Evolutionary conservation across 768 basidiomycete genomes (phyloP), one percentile per base, ranked within the genome.

Genomic region (Punctularia strigosozonata): DNA sequence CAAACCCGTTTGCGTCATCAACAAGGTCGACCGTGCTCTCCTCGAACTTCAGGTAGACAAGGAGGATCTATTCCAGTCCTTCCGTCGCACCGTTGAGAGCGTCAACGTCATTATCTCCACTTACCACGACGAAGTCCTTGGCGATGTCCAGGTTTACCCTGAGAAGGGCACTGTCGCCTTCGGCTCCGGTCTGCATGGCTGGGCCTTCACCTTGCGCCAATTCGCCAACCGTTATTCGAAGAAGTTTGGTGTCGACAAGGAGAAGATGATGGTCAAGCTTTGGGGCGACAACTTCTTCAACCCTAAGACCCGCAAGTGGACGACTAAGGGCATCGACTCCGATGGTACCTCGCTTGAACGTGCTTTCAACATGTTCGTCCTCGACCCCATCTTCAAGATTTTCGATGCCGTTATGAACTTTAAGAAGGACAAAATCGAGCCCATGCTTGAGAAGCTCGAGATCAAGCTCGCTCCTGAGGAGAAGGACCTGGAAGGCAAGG

Each of bases 281-380:
- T 99, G 95, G 95, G 95, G 95, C 39, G 95, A 99, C 73, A 97
- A 97, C 72, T 99, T 68, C 72, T 98, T 98, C 76, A 99, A 98
- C 73, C 87, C 92, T 40, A 71, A 78, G 39, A 97, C 92, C 26
- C 79, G 79, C 62, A 99, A 99, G 66, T 98, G 95, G 95, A 75
- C 88, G 15, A 89, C 85, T 36, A 85, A 80, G 59, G 43, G 60
- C 46, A 64, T 63, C 18, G 80, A 77, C 47, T 74, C 78, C 40
- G 82, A 91, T 50, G 90, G 89, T 54, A 92, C 91, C 58, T 62
- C 61, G n/a, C 82, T 97, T 40, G 95, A 98, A 57, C 92, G 95
- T 65, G 91, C 94, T 41, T 99, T 99, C 77, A 97, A 91, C 68
- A 66, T 71, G 71, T 98, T 99, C 66, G 89, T 98, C 42, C 85